These are phyloP conservation scores for Mycena galopus DNA, from an alignment of 768 basidiomycete species.

Conservation along the genomic window DNA sequence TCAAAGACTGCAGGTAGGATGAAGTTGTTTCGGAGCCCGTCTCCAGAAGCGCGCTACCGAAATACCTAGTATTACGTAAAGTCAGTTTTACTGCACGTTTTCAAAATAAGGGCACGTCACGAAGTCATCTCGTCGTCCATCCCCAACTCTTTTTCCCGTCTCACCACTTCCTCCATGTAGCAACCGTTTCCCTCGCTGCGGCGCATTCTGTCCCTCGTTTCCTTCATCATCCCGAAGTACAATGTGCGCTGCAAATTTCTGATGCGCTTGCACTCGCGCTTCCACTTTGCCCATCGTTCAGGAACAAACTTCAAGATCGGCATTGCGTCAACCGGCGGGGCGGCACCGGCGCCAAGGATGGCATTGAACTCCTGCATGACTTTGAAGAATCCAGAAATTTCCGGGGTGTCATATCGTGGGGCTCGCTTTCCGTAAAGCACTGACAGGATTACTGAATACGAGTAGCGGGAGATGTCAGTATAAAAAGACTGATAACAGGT, in stretches of 20 bases:
- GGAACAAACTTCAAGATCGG: slow-evolving; percentile 50
- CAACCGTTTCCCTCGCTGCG: slow-evolving; percentile 44
- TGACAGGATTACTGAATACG: slow-evolving; percentile 47
- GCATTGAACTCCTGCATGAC: slow-evolving; percentile 43
- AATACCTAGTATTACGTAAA: slow-evolving; percentile 36
- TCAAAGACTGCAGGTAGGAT: slow-evolving; percentile 34
- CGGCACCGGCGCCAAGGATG: slow-evolving; percentile 48
- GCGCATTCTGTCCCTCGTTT: slow-evolving; percentile 41
- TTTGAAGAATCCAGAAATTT: slow-evolving; percentile 43
- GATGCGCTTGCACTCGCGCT: slow-evolving; percentile 38
- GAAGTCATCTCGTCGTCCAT: slow-evolving; percentile 22
- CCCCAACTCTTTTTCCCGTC: slow-evolving; percentile 22
- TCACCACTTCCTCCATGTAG: slow-evolving; percentile 49
- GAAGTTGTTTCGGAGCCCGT: slow-evolving; percentile 49
- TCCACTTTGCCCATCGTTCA: slow-evolving; percentile 52
- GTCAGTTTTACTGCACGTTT: background rate
- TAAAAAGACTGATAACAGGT: slow-evolving; percentile 41
- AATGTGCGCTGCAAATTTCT: slow-evolving; percentile 43
- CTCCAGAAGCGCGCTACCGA: slow-evolving; percentile 48
- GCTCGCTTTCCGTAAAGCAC: slow-evolving; percentile 49
- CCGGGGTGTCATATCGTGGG: slow-evolving; percentile 43
- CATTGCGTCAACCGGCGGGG: slow-evolving; percentile 52
- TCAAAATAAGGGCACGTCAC: slow-evolving; percentile 1
- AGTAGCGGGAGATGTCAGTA: slow-evolving; percentile 44
- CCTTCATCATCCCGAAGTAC: slow-evolving; percentile 46